Conservation (phyloP, 2,329 filamentous ascomycete genomes). For the Akanthomyces dipterigenus region DNA sequence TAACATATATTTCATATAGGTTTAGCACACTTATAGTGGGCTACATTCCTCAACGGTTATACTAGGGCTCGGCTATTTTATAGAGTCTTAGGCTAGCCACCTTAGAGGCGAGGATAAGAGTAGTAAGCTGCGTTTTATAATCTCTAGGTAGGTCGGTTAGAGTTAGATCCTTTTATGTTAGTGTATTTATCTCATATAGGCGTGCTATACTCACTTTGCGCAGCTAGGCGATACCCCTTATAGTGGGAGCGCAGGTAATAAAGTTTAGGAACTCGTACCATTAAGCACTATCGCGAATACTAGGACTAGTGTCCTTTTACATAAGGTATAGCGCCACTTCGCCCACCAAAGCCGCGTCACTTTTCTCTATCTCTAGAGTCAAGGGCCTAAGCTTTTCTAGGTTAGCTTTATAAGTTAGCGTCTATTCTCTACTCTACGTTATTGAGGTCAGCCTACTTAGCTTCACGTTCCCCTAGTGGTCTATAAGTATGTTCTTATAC, state of each 20-base stretch:
- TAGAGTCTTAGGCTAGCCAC: background rate
- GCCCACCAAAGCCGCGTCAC: background rate
- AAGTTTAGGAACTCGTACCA: background rate
- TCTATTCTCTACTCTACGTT: background rate
- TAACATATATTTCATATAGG: background rate
- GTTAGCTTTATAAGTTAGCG: background rate
- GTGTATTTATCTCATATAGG: background rate
- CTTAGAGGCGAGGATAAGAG: background rate
- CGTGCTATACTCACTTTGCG: background rate
- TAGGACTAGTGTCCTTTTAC: background rate
- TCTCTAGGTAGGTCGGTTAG: background rate
- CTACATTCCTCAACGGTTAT: background rate
- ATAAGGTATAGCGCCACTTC: background rate
- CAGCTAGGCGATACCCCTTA: background rate
- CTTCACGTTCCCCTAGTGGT: background rate
- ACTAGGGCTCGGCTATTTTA: background rate
- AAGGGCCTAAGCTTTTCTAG: background rate
- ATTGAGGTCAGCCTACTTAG: background rate
- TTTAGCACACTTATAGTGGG: background rate
- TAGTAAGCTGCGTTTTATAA: background rate
- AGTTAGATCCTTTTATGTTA: background rate
- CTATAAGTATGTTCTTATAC: background rate
- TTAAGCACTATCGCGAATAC: background rate
- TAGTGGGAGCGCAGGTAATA: background rate
- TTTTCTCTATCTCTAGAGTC: background rate